Base-by-base conservation (phyloP, 2,329 filamentous ascomycete genomes). In the Aspergillus awamori region DNA sequence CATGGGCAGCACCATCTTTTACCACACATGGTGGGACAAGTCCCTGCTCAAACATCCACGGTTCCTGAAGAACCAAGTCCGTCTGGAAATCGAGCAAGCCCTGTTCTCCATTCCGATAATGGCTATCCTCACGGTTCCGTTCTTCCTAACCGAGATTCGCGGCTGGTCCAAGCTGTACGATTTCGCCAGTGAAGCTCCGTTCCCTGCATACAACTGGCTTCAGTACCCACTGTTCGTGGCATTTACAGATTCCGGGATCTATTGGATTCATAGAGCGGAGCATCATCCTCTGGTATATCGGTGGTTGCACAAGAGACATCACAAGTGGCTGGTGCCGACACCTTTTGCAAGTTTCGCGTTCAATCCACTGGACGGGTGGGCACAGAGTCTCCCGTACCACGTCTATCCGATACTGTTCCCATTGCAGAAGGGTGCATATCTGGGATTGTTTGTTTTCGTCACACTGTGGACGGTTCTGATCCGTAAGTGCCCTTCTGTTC, bases 261-360 rank as follows among this genome's bases (percentile, higher is more conserved):
- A 96, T 84, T 92, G 90, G 85, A 94, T 96, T 71, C 93, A 96
- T 80, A 89, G 92, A 53, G 88, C 86, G 53, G 84, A 95, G 63
- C 93, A 97, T 79, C 88, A 92, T 76, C 91, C 91, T 5, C 72
- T 78, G 36, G 73, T 95, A 66, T 98, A 97, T 85, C 95, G 93
- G 82, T 83, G 82, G 69, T 84, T 97, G 51, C 94, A 98, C 85
- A 98, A 98, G 85, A 89, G 92, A 65, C 94, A 98, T 80, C 94
- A 98, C 86, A 97, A 96, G 83, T 98, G 94, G 94, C 96, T 97
- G 79, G 95, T 97, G 89, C 93, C 94, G 8, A 96, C 92, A 0
- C 94, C 94, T 0, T 97, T 87, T 76, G 93, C 94, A 22, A 92
- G 89, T 70, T 91, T 96, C 74, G 94, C 94, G 57, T 98, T 98